Evolutionary conservation across 2,329 filamentous ascomycete genomes (phyloP), one percentile per base, ranked within the genome.

Genomic region (Zopfia rhizophila): DNA sequence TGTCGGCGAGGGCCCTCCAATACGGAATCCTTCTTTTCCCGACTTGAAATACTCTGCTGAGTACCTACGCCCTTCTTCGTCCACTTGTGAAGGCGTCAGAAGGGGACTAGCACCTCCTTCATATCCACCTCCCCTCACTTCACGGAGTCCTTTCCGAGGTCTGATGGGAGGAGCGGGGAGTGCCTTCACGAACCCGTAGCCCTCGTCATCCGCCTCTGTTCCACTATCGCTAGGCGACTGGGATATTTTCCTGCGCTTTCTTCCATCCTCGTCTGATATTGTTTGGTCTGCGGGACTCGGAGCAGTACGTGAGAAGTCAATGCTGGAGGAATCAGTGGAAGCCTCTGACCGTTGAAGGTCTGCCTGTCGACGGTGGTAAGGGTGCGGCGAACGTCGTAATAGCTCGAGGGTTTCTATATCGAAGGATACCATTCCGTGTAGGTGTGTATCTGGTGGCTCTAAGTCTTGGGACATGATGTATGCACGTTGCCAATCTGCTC

Each of bases 131-230:
- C 70, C 60, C 45, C 70, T 66, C 23, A 67, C 56, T 47, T 83
- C 86, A 48, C 88, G 82, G 36, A 96, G 72, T 6, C 91, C 92
- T 73, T 96, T 97, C 66, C 89, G 87, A 22, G 84, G 79, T 50
- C 85, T 82, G 7, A 81, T 59, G n/a, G 81, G 87, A 2, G 92
- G 89, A 3, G 92, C 90, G 1, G 93, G 92, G 16, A 97, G 75
- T 0, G 91, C 89, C 68, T 88, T 94, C 45, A 96, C 78, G 58
- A 93, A 87, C 4, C 75, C 70, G 30, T 78, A 79, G 53, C 92
- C 89, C 70, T 97, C 93, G 74, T 97, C 93, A 63, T 97, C 93
- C 27, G 93, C 93, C 68, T 97, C 93, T 13, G 92, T 96, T 17
- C 93, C 93, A 68, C 91, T 96, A 58, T 96, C 92, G 69, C 90